Base-by-base conservation (phyloP, 2,329 filamentous ascomycete genomes). In the Nannizzia gypsea region DNA sequence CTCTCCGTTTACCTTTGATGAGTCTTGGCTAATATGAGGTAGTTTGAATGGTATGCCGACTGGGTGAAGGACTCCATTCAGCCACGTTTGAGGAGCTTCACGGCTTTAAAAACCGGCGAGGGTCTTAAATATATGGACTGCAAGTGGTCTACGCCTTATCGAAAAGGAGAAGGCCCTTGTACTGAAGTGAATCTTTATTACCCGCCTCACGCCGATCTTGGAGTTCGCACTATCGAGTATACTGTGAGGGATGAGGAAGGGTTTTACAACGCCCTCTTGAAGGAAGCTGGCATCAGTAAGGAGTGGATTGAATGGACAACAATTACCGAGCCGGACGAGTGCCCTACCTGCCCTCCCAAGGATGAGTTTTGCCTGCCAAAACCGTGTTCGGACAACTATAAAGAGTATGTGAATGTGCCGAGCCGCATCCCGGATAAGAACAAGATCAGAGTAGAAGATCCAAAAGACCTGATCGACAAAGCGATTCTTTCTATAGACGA, bases 51-150 rank as follows among this genome's bases (percentile, higher is more conserved):
- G 40, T 58, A 58, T 15, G 40, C 3, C n/a, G 57, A 58, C 3
- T 58, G 40, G 57, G 57, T 58, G 57, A 50, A 58, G 24, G 40
- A 58, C 17, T 34, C 57, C 5, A 50, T 58, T 31, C n/a, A 58
- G 11, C 6, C 40, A 4, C 42, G 57, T 34, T n/a, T 58, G 24
- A 26, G 22, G 28, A 11, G 36, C 0, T 58, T 58, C 24, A 34
- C 48, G 40, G 13, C 22, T 9, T 20, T 58, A 15, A 17, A 34
- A 13, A 50, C 9, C 3, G 42, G 57, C 6, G 42, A 58, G 40
- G 57, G 57, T 20, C 40, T 58, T 0, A 58, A 58, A 48, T 58
- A 58, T 22, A 58, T 58, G 42, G 57, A 58, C 24, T 58, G 57
- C 26, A 50, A 58, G 15, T 58, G 57, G 57, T 50, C 40, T 20